These are phyloP conservation scores for Kwoniella bestiolae DNA, from an alignment of 768 basidiomycete species.

Conservation along the genomic window DNA sequence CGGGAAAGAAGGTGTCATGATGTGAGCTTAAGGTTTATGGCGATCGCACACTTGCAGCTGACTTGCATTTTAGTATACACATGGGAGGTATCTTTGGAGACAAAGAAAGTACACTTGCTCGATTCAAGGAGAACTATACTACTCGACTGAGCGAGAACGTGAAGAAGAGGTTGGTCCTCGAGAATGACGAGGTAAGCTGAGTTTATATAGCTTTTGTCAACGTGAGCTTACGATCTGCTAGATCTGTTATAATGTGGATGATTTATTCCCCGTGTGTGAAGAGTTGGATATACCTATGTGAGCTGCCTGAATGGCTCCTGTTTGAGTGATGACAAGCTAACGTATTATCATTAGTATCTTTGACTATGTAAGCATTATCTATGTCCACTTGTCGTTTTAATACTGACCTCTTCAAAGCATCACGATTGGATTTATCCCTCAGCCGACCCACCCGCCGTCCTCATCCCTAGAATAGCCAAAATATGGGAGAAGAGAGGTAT, in stretches of 20 bases:
- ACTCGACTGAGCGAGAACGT: slow-evolving; percentile 67
- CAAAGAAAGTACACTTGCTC: slow-evolving; percentile 69
- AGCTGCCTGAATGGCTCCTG: too few species aligned
- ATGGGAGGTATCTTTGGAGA: slow-evolving; percentile 84
- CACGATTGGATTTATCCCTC: slow-evolving; percentile 71
- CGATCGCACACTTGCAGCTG: background rate
- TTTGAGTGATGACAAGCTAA: slow-evolving; percentile 19
- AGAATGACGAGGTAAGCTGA: slow-evolving; percentile 81
- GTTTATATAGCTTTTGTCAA: background rate
- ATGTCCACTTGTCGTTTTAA: slow-evolving; percentile 55
- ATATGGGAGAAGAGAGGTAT: slow-evolving; percentile 80
- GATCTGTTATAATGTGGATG: slow-evolving; percentile 87
- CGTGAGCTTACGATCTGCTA: slow-evolving; percentile 29
- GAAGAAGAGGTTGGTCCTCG: slow-evolving; percentile 77
- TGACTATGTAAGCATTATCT: slow-evolving; percentile 45
- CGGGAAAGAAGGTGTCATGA: slow-evolving; percentile 82
- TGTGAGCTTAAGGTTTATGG: slow-evolving; percentile 59
- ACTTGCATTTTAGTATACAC: slow-evolving; percentile 54
- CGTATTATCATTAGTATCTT: slow-evolving; percentile 37
- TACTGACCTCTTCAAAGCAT: slow-evolving; percentile 64
- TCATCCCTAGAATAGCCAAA: slow-evolving; percentile 73
- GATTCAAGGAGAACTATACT: slow-evolving; percentile 73
- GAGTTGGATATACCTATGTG: slow-evolving; percentile 74
- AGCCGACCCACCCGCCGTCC: slow-evolving; percentile 63
- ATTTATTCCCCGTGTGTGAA: slow-evolving; percentile 82